Percentiles rank a stretch among this genome's conserved stretches.
These are phyloP conservation scores for Canavalia gladiata DNA, from an alignment of 306 rosid species.

Conservation along the genomic window DNA sequence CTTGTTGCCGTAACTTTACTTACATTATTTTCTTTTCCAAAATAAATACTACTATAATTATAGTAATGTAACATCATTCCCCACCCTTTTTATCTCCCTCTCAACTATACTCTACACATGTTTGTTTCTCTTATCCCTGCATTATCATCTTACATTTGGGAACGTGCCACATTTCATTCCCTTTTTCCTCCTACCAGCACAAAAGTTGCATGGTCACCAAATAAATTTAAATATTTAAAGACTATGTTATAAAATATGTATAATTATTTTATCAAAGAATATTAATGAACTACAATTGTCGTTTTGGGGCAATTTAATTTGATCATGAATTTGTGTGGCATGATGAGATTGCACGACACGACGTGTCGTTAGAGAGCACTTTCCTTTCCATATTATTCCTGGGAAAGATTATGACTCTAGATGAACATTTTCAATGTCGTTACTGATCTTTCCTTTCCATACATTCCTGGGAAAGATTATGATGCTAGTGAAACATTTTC, in stretches of 20 bases:
- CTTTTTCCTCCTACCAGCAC: background rate
- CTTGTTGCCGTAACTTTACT: slow-evolving; percentile 20
- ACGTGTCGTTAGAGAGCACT: slow-evolving; percentile 37
- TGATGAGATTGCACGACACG: slow-evolving; percentile 49
- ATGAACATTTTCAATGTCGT: slow-evolving; percentile 24
- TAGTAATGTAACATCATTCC: slow-evolving; percentile 20
- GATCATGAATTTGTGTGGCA: slow-evolving; percentile 26
- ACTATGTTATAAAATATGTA: background rate
- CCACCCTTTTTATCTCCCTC: background rate
- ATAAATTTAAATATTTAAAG: background rate
- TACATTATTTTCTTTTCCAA: slow-evolving; percentile 19
- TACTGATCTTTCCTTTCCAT: slow-evolving; percentile 46
- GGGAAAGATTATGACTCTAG: slow-evolving; percentile 35
- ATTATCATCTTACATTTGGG: slow-evolving; percentile 35
- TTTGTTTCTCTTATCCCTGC: slow-evolving; percentile 18
- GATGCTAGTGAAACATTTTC: slow-evolving; percentile 15
- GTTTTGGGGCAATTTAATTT: background rate
- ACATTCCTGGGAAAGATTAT: slow-evolving; percentile 49
- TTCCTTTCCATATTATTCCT: slow-evolving; percentile 44
- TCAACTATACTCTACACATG: background rate
- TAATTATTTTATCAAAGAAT: background rate
- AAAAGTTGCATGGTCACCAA: slow-evolving; percentile 15
- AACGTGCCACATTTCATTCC: slow-evolving; percentile 33
- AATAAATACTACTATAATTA: background rate
- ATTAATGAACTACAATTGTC: background rate